These are phyloP conservation scores for Nemania bipapillata DNA, from an alignment of 2,329 filamentous ascomycete species.

Conservation along the genomic window DNA sequence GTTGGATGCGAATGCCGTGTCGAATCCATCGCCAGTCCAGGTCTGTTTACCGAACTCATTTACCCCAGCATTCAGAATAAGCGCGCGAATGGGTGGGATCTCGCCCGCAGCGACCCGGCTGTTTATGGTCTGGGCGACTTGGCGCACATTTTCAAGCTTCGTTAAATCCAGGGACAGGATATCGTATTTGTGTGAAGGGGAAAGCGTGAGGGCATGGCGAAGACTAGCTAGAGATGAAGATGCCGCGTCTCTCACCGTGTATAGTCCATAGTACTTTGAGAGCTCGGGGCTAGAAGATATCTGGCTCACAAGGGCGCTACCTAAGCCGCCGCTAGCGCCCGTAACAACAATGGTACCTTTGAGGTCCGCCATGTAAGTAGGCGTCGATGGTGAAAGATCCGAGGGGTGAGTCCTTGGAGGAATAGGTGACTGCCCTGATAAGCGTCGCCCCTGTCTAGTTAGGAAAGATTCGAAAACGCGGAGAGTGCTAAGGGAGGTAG, in stretches of 20 bases:
- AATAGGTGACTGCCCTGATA: too few relatives aligned
- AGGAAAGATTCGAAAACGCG: too few relatives aligned
- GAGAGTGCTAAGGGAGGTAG: too few relatives aligned
- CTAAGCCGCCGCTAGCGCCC: slow-evolving; percentile 39
- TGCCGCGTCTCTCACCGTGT: slow-evolving; percentile 27
- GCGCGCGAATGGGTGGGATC: slow-evolving; percentile 55
- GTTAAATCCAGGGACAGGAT: slow-evolving; percentile 31
- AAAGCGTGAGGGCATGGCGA: background rate
- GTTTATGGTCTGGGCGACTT: slow-evolving; percentile 28
- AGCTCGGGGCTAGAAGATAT: slow-evolving; percentile 3
- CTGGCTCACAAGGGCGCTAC: slow-evolving; percentile 32
- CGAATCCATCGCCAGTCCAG: slow-evolving; percentile 41
- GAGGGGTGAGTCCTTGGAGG: too few relatives aligned
- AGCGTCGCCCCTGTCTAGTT: too few relatives aligned
- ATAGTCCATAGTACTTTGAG: slow-evolving; percentile 34
- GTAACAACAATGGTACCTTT: slow-evolving; percentile 36
- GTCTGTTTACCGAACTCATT: slow-evolving; percentile 43
- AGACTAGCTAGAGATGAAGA: background rate
- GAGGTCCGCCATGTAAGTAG: too few relatives aligned
- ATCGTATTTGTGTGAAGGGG: slow-evolving; percentile 24
- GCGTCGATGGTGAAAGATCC: too few relatives aligned
- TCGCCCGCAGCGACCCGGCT: too few relatives aligned
- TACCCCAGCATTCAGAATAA: slow-evolving; percentile 53
- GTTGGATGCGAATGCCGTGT: slow-evolving; percentile 42
- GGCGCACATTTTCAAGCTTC: slow-evolving; percentile 27